Evolutionary conservation across 2,329 filamentous ascomycete genomes (phyloP), one percentile per base, ranked within the genome.

Genomic region (Colletotrichum musae): DNA sequence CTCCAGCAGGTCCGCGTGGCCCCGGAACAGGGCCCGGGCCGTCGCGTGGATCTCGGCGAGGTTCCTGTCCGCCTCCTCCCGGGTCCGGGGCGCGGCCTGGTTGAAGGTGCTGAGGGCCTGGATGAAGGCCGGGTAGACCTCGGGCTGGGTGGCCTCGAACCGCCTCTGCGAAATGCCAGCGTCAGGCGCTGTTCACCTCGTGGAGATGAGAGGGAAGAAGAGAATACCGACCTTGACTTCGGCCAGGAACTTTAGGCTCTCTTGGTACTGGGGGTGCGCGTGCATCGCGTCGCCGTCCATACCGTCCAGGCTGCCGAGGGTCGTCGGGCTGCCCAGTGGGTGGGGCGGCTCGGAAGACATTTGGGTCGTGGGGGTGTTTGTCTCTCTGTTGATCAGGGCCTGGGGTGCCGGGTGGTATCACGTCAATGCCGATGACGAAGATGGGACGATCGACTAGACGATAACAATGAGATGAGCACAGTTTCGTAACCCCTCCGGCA

Each of bases 101-200:
- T 69, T 39, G 32, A 59, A 69, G n/a, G 15, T 54, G 41, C 61
- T 65, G 26, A 69, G 61, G 10, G 54, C 66, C 45, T 60, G 56
- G 12, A 60, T 65, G 24, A 65, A 50, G 4, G 61, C 62, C 28
- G 50, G 60, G 48, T 69, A 69, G 24, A 69, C 50, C 16, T 69
- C 66, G 7, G 66, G 61, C 54, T 41, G 54, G 2, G 66, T 51
- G 15, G 54, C 6, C 41, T 65, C 66, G 32, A 69, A 69, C n/a
- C 66, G 60, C 36, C 21, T 54, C 66, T 69, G 56, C 12, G 13
- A 21, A 36, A 9, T 1, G 32, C 26, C 7, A 24, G 2, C n/a
- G 54, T 68, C 24, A 59, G 65, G 41, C 21, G 7, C 18, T 24
- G 21, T 47, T 18, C 32, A 18, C 36, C 21, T 10, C 16, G 2